phyloP scores from a whole-genome alignment of 2,329 filamentous ascomycete genomes.

The Pseudogymnoascus sp. region DNA sequence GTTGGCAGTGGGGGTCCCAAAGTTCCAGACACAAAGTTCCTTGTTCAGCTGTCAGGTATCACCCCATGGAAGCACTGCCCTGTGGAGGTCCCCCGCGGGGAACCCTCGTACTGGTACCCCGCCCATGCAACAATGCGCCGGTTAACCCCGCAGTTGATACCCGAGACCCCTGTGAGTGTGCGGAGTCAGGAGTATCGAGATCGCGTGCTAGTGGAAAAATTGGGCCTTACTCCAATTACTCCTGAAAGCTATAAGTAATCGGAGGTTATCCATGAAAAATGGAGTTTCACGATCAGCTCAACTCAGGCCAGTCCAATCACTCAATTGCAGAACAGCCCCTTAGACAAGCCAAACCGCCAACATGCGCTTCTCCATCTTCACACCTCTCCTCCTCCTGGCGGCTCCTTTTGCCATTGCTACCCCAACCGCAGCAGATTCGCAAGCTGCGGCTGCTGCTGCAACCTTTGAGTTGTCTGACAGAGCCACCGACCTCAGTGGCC shows the following conservation, averaged over 20 bases:
- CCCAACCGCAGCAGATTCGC: neutral
- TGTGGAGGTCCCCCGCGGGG: neutral
- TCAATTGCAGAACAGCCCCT: neutral
- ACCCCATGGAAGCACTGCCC: neutral
- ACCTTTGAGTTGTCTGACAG: neutral
- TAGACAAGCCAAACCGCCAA: slow-evolving; percentile 3
- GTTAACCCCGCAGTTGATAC: slow-evolving; percentile 1
- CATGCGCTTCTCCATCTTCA: neutral
- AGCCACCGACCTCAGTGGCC: neutral
- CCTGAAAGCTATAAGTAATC: neutral
- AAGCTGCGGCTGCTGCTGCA: neutral
- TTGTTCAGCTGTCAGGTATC: neutral
- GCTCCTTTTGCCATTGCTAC: neutral
- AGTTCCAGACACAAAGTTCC: neutral
- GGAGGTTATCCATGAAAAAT: neutral
- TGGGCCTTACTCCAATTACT: neutral
- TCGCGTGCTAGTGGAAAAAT: neutral
- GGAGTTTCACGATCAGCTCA: slow-evolving; percentile 3
- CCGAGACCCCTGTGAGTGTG: neutral
- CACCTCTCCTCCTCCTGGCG: neutral
- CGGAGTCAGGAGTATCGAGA: neutral
- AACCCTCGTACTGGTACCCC: neutral
- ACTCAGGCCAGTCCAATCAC: neutral
- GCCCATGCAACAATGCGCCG: neutral
- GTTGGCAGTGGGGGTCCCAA: neutral